These are phyloP conservation scores for Rhodotorula diobovata DNA, from an alignment of 768 basidiomycete genomes.

Conservation along the genomic window DNA sequence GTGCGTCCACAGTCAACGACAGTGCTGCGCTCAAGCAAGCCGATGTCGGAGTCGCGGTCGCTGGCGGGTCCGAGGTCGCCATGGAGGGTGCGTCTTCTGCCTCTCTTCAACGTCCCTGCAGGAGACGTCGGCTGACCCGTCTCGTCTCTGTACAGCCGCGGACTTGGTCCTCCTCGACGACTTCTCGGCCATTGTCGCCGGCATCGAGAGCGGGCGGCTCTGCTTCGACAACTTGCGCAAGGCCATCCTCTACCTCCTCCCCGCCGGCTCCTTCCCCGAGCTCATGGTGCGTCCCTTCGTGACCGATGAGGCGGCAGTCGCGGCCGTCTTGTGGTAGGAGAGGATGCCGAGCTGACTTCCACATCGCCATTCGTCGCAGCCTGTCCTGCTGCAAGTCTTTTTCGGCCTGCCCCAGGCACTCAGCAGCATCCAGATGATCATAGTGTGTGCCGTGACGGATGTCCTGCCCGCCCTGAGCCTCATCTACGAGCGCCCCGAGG, in stretches of 20 bases:
- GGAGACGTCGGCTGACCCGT: background rate
- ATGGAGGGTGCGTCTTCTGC: slow-evolving; percentile 10
- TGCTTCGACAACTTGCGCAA: slow-evolving; percentile 61
- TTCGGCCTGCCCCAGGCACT: slow-evolving; percentile 60
- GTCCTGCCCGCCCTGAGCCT: slow-evolving; percentile 57
- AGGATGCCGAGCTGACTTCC: too few relatives aligned
- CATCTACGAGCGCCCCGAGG: slow-evolving; percentile 61
- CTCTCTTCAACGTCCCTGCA: background rate
- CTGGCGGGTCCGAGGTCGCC: slow-evolving; percentile 36
- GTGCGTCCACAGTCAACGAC: too few relatives aligned
- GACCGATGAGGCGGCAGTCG: too few relatives aligned
- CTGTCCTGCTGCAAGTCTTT: slow-evolving; percentile 57
- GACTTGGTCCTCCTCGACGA: slow-evolving; percentile 48
- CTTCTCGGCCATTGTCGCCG: slow-evolving; percentile 49
- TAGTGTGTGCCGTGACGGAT: slow-evolving; percentile 61
- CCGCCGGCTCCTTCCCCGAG: slow-evolving; percentile 61
- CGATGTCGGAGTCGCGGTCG: slow-evolving; percentile 63
- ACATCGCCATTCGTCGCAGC: slow-evolving; percentile 31
- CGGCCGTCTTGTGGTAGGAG: too few relatives aligned
- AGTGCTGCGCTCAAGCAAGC: slow-evolving; percentile 59
- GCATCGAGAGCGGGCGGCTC: slow-evolving; percentile 50
- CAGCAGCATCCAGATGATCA: slow-evolving; percentile 54
- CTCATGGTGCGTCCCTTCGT: slow-evolving; percentile 48
- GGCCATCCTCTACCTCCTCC: slow-evolving; percentile 27
- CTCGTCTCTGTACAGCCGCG: slow-evolving; percentile 5